Base-by-base conservation (phyloP, 1,284 basidiomycete genomes). In the Irpex lacteus region DNA sequence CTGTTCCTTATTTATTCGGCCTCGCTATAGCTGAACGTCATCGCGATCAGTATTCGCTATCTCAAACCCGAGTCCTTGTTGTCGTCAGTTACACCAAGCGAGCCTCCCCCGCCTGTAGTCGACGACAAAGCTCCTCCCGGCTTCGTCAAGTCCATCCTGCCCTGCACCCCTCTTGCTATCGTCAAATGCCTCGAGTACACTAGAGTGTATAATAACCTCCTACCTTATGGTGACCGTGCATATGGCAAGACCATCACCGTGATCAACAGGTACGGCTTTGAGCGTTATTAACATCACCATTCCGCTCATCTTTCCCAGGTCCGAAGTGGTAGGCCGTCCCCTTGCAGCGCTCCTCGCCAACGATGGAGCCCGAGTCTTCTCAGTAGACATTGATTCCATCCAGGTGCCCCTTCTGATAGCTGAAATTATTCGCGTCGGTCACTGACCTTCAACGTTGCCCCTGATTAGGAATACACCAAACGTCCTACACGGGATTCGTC, bases 151-250 rank as follows among this genome's bases (percentile, higher is more conserved):
- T 96, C 94, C 13, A 96, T 99, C 73, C 86, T 99, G 40, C 97
- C 97, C 0, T 99, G 97, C 77, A 99, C 97, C 1, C 96, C 97
- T 0, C 85, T 99, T 26, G 97, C 95, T 1, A 92, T 98, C 73
- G 96, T 97, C 68, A 99, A 99, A 79, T 94, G 90, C 67, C 83
- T 99, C 36, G 97, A 99, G 75, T 84, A 90, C 69, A 82, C 92
- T 54, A 92, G 95, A 11, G 94, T 98, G 13, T 99, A 99, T 81
- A 98, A 98, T 78, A 88, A 79, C 68, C 84, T 98, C 63, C 82
- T 98, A 32, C 89, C 92, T 0, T 98, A 98, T 75, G 97, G 97
- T 19, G 96, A 98, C 77, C 88, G 96, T 32, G 95, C 96, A 3
- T 95, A 96, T 72, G 97, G 97, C 13, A 94, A 90, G 75, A 97